Base-by-base conservation (phyloP, 352 stramenopile species). In the Albugo candida region DNA sequence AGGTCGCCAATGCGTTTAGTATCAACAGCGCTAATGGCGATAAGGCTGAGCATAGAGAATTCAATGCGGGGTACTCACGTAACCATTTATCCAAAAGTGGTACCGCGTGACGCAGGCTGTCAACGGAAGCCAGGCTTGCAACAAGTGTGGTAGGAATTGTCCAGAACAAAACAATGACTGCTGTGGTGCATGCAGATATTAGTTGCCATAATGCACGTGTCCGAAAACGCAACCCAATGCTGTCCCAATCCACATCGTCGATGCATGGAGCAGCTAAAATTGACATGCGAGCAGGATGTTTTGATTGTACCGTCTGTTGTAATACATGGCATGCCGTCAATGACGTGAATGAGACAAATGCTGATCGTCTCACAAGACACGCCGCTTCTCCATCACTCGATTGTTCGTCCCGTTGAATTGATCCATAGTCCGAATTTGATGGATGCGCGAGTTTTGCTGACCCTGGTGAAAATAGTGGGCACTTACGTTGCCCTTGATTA, bases 111-210 rank as follows among this genome's bases (percentile, higher is more conserved):
- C 64, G 65, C 37, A 88, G 59, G 18, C 67, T 81, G 41, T 84
- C 73, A 19, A 85, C 65, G 2, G 65, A 81, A 16, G 76, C 54
- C 11, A 88, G 48, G 11, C 73, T 84, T 8, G 73, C 65, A 8
- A 88, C 70, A 19, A 86, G 81, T 1, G 71, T 70, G 34, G 73
- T 84, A 13, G 76, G 76, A 43, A 88, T 82, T 2, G 76, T 88
- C 73, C 76, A 88, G 50, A 88, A 88, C 5, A 88, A 52, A 43
- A 86, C 71, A 49, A 88, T 81, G 18, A 42, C 48, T 0, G 60
- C 61, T 10, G 76, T 84, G n/a, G 83, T 47, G n/a, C 67, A 40
- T 5, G 59, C 49, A 5, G 76, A 80, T 1, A 82, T 49, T 13
- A 85, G 56, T 45, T 50, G 58, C 11, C 72, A 64, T 18, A 80